Conservation (phyloP, 805 yeast species). For the Kodamaea lidongshanica region DNA sequence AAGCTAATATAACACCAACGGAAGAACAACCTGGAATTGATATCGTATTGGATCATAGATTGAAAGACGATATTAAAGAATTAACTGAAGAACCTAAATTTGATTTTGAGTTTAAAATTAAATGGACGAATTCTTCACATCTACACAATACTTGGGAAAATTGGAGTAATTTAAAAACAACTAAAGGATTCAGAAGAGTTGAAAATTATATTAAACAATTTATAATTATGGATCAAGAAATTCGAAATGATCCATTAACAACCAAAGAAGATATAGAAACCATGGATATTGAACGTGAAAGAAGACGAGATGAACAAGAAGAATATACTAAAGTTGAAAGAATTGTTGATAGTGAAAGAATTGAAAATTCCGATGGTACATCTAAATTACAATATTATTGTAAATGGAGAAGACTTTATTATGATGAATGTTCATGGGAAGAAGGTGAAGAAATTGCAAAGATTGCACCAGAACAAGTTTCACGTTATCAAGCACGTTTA, state of each 20-base stretch:
- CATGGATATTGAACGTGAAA: constrained; percentile 85
- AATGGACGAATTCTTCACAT: constrained; percentile 86
- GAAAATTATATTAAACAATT: constrained; percentile 84
- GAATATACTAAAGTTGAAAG: constrained; percentile 87
- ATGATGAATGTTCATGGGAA: constrained; percentile 98
- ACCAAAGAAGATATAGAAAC: constrained; percentile 90
- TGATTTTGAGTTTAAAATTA: constrained; percentile 56
- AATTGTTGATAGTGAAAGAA: constrained; percentile 78
- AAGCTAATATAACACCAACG: constrained; percentile 20
- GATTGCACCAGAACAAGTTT: constrained; percentile 77
- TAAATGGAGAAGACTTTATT: constrained; percentile 89
- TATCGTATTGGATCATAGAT: constrained; percentile 36
- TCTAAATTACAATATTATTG: constrained; percentile 74
- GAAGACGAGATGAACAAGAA: constrained; percentile 73
- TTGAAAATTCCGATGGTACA: constrained; percentile 54
- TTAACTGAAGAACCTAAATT: constrained; percentile 39
- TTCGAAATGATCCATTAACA: constrained; percentile 72
- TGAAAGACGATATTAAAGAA: constrained; percentile 34
- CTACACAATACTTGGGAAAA: constrained; percentile 93
- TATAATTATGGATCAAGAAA: constrained; percentile 65
- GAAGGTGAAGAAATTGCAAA: constrained; percentile 80
- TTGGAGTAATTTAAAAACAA: constrained; percentile 44
- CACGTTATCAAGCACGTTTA: constrained; percentile 71
- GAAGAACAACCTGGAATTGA: constrained; percentile 33
- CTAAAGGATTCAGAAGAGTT: constrained; percentile 75